A percentile compares a stretch with the other conserved stretches of the same genome.
These are phyloP conservation scores for Dissoconium aciculare DNA, from an alignment of 2,329 filamentous ascomycete species.

Conservation along the genomic window DNA sequence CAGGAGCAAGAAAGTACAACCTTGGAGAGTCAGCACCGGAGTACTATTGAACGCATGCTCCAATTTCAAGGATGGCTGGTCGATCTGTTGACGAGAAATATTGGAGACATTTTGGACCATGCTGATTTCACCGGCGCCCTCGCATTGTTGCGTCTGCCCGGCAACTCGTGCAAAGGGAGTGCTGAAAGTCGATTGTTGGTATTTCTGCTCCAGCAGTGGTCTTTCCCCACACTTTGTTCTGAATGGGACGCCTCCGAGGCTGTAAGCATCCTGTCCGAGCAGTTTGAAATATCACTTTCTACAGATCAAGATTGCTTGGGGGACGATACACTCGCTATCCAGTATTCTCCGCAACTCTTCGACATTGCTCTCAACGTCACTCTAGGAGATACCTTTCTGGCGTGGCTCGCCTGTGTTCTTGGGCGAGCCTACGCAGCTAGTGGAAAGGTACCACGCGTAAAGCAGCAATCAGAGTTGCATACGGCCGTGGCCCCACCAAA, in stretches of 20 bases:
- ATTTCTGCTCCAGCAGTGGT: slow-evolving; percentile 64
- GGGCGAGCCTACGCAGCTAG: slow-evolving; percentile 61
- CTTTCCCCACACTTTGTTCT: slow-evolving; percentile 50
- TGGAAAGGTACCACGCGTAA: slow-evolving; percentile 13
- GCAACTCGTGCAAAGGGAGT: slow-evolving; percentile 53
- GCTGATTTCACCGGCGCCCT: slow-evolving; percentile 10
- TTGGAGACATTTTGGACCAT: slow-evolving; percentile 1
- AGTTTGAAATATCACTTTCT: slow-evolving; percentile 50
- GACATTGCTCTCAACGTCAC: slow-evolving; percentile 8
- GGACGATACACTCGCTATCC: slow-evolving; percentile 47
- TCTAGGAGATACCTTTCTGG: slow-evolving; percentile 27
- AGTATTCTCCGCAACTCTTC: slow-evolving; percentile 14
- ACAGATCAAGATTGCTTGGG: slow-evolving; percentile 53
- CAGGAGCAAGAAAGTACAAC: slow-evolving; percentile 49
- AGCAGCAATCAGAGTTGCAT: neutral
- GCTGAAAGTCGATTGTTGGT: slow-evolving; percentile 67
- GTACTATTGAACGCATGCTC: slow-evolving; percentile 60
- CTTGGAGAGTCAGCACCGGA: slow-evolving; percentile 67
- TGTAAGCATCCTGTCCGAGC: slow-evolving; percentile 56
- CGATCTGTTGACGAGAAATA: slow-evolving; percentile 42
- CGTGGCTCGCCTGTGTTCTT: slow-evolving; percentile 75
- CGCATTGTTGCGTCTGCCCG: slow-evolving; percentile 45
- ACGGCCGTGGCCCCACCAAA: neutral
- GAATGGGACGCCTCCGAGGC: slow-evolving; percentile 53
- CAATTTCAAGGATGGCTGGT: slow-evolving; percentile 68